Evolutionary conservation across 2,329 filamentous ascomycete species (phyloP).

Genomic region (Claviceps monticola): DNA sequence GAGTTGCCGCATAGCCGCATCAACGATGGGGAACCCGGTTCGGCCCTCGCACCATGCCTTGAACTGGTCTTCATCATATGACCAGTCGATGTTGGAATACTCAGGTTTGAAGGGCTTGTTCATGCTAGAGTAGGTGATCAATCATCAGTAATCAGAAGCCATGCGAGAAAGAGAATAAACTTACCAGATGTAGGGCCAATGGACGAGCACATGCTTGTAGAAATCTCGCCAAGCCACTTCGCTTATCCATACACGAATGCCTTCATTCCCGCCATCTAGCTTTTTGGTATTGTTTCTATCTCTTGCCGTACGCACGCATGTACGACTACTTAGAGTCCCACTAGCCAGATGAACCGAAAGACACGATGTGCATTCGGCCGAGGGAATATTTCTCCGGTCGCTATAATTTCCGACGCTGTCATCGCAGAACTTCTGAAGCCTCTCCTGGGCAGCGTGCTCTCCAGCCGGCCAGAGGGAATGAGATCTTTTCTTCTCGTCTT

Average conservation of each 20-base stretch:
- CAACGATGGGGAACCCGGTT: constrained; percentile 73
- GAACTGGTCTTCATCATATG: constrained; percentile 58
- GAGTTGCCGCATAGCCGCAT: constrained; percentile 75
- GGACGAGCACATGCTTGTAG: constrained; percentile 70
- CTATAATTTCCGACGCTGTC: constrained; percentile 49
- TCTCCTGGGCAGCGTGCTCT: constrained; percentile 53
- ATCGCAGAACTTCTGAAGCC: constrained; percentile 54
- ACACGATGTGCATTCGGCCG: constrained; percentile 47
- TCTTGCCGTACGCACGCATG: constrained; percentile 49
- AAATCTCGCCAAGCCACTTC: constrained; percentile 83
- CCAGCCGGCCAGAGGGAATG: constrained; percentile 57
- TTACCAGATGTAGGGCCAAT: constrained; percentile 74
- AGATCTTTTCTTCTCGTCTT: constrained; percentile 45
- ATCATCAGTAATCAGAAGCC: background rate
- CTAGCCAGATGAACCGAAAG: constrained; percentile 61
- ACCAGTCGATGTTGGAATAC: constrained; percentile 72
- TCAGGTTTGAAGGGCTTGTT: constrained; percentile 62
- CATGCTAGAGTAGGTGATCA: constrained; percentile 23
- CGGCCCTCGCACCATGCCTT: constrained; percentile 57
- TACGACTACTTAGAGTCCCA: constrained; percentile 54
- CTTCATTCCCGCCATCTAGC: constrained; percentile 51
- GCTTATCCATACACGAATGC: constrained; percentile 61
- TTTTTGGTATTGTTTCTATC: constrained; percentile 48
- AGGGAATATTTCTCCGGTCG: constrained; percentile 51
- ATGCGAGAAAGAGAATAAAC: constrained; percentile 10